A percentile compares a stretch with the other conserved stretches of the same genome.
Evolutionary conservation across 164 flowering plant species (phyloP).

Genomic region (Aristolochia californica): DNA sequence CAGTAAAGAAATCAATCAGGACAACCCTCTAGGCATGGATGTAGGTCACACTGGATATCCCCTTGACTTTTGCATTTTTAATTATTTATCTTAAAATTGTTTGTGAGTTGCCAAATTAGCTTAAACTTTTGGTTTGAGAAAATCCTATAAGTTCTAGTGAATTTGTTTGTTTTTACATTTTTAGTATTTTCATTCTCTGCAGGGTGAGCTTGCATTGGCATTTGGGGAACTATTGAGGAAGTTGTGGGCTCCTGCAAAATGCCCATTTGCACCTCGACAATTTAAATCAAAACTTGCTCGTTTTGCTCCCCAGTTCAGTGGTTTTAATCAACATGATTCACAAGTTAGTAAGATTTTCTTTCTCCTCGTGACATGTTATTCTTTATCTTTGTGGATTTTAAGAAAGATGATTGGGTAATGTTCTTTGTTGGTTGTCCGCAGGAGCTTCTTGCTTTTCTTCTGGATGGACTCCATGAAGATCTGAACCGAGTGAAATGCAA

Average conservation of each 20-base stretch:
- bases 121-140: constrained; percentile 1
- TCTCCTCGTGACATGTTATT: no score
- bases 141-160: background rate
- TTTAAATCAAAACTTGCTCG: constrained; percentile 74
- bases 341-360: constrained; percentile 43
- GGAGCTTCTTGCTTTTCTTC: constrained; percentile 89
- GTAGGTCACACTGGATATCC: constrained; percentile 29
- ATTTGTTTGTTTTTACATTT: constrained; percentile 7
- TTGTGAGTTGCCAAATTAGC: background rate
- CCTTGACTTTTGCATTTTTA: background rate
- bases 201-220: constrained; percentile 89
- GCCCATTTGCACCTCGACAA: constrained; percentile 53
- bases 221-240: constrained; percentile 84
- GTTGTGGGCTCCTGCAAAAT: constrained; percentile 78
- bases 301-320: constrained; percentile 89
- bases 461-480: constrained; percentile 96
- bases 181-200: constrained; percentile 12
- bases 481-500: constrained; percentile 81
- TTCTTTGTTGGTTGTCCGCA: constrained; percentile 14
- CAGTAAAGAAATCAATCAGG: constrained; percentile 59
- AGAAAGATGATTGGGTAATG: no score
- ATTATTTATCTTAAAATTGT: background rate
- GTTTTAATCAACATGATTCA: constrained; percentile 93
- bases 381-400: no score
- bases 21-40: constrained; percentile 81